Percentiles rank a stretch among this genome's conserved stretches.
phyloP scores from a whole-genome alignment of 1,284 basidiomycete genomes.

The Puccinia triticina region DNA sequence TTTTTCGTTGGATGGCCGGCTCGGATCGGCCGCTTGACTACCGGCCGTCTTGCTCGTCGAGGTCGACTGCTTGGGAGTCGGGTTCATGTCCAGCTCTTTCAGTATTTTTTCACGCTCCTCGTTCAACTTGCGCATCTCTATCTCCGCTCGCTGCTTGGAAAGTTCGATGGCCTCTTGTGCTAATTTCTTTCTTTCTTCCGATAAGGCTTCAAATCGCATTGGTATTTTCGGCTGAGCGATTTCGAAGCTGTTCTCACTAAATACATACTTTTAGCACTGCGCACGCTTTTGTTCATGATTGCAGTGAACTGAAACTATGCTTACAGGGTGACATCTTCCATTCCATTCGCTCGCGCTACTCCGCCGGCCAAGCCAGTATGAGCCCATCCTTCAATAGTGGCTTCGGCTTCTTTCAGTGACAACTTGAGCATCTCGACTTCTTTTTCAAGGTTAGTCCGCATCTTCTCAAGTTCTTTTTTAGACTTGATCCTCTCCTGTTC shows the following conservation, averaged over 20 bases:
- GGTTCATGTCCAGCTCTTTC: neutral
- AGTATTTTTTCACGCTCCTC: constrained; percentile 20
- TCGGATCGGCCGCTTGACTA: neutral
- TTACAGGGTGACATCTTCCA: constrained; percentile 14
- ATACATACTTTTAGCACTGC: neutral
- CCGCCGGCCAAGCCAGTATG: constrained; percentile 16
- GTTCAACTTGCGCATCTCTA: constrained; percentile 15
- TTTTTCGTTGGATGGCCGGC: neutral
- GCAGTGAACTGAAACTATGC: neutral
- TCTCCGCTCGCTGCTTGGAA: neutral
- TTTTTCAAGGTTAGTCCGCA: constrained; percentile 4
- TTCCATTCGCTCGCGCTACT: neutral
- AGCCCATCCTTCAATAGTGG: constrained; percentile 35
- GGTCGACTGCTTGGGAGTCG: neutral
- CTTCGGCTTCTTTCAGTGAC: constrained; percentile 27
- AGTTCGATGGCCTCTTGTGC: constrained; percentile 35
- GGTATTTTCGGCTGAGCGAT: neutral
- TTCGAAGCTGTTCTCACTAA: constrained; percentile 18
- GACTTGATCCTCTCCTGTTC: constrained; percentile 23
- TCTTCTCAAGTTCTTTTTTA: neutral
- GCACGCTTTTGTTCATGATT: neutral
- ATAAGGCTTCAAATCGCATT: neutral
- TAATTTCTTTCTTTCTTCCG: constrained; percentile 23
- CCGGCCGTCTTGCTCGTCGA: neutral
- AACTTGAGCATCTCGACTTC: constrained; percentile 31